Base-by-base conservation (phyloP, 768 basidiomycete species). In the Psilocybe cyanescens region DNA sequence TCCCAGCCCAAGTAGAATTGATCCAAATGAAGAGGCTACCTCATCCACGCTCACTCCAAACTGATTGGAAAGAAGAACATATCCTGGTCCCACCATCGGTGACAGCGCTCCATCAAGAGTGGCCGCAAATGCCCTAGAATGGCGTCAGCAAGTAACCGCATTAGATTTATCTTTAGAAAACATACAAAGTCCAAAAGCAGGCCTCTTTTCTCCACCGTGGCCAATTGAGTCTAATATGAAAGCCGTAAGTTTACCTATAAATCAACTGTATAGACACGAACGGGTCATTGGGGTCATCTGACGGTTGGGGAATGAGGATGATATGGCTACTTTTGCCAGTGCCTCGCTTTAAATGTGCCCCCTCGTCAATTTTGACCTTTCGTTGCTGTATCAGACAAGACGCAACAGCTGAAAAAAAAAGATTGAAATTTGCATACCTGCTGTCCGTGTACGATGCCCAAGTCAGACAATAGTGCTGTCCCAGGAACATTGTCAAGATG, bases 171-270 rank as follows among this genome's bases (percentile, higher is more conserved):
- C 28, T 31, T 28, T 46, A 8, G 11, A 41, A 39, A 5, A 63
- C 73, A 47, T 57, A 78, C 79, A 80, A 63, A 9, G 79, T 77
- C 78, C 79, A 80, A 65, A 81, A 80, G 61, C 79, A 78, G 1
- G 77, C 75, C 58, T 81, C 79, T 55, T 81, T 81, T 68, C 76
- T 78, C 79, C 79, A 81, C 55, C 68, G 61, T 8, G 79, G 78
- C 79, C 79, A 81, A 58, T 81, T 81, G 31, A 80, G 57, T 11
- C 76, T 78, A 49, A 12, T 4, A 54, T 19, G 47, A n/a, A 30
- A 8, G 1, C 24, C 19, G 9, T 63, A 41, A 55, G 54, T 28
- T 14, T 6, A 47, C 39, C 19, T 5, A 41, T 37, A 33, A 14
- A n/a, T 1, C 12, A 8, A 30, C 1, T 41, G 45, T 16, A 4